Percentiles rank a stretch among this genome's conserved stretches.
phyloP scores from a whole-genome alignment of 441 rosid genomes.

The Erysimum cheiri region DNA sequence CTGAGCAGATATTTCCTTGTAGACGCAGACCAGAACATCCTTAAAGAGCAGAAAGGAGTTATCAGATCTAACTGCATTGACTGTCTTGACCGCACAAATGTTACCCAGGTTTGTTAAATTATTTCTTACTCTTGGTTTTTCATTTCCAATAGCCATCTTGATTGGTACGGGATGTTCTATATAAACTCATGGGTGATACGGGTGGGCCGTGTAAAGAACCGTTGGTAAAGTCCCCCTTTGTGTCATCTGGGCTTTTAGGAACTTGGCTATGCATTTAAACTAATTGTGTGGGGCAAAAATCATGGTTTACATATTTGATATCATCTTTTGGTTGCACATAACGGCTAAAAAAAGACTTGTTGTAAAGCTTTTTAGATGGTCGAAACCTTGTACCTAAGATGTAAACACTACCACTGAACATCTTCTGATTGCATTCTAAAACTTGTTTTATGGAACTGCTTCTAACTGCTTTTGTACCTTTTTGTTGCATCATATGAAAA shows the following conservation, averaged over 20 bases:
- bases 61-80: constrained; percentile 95
- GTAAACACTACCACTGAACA: constrained; percentile 2
- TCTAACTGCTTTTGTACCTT: constrained; percentile 27
- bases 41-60: constrained; percentile 89
- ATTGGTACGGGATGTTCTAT: constrained; percentile 22
- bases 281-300: not conserved
- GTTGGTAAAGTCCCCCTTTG: constrained; percentile 9
- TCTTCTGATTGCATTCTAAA: constrained; percentile 20
- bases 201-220: not conserved
- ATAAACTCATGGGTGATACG: constrained; percentile 18
- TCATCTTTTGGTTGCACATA: constrained; percentile 22
- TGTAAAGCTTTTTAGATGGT: constrained; percentile 20
- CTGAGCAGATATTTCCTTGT: constrained; percentile 89
- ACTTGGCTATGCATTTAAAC: not conserved
- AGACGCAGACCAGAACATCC: constrained; percentile 68
- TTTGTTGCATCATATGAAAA: constrained; percentile 46
- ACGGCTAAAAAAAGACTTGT: not conserved
- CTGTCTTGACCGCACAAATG: constrained; percentile 97
- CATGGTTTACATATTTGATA: not conserved
- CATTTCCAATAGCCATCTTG: constrained; percentile 38
- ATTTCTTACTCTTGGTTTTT: constrained; percentile 11
- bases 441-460: constrained; percentile 1
- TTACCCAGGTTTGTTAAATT: constrained; percentile 75
- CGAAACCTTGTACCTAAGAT: constrained; percentile 7
- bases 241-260: constrained; percentile 17